A percentile compares a stretch with the other conserved stretches of the same genome.
These are phyloP conservation scores for Oryza punctata DNA, from an alignment of 176 grass and related monocot species.

Conservation along the genomic window DNA sequence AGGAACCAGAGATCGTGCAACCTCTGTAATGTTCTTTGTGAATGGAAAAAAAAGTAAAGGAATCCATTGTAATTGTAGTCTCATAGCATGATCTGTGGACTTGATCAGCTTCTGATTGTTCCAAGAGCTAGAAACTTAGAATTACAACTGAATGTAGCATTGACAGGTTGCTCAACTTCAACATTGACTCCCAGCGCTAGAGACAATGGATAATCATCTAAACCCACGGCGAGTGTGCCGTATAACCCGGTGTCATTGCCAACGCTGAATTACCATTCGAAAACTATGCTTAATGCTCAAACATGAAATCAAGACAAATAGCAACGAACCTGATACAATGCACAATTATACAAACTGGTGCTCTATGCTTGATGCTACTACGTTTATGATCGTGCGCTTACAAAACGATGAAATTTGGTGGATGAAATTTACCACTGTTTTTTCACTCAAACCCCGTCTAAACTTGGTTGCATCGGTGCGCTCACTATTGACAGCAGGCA, in stretches of 20 bases:
- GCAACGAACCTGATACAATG: background rate
- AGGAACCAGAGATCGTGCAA: background rate
- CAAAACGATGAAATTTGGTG: background rate
- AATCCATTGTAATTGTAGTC: slow-evolving; percentile 23
- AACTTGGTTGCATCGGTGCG: background rate
- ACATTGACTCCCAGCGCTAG: background rate
- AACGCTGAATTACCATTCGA: background rate
- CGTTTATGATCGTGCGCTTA: background rate
- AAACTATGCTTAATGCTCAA: background rate
- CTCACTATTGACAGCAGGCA: too few relatives aligned
- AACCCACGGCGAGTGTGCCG: background rate
- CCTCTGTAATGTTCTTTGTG: slow-evolving; percentile 24
- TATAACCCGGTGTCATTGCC: background rate
- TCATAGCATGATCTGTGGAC: background rate
- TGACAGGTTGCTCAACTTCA: background rate
- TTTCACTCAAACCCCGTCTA: too few relatives aligned
- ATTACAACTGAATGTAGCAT: background rate
- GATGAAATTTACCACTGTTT: background rate
- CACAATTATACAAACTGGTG: background rate
- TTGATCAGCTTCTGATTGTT: background rate
- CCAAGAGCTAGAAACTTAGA: background rate
- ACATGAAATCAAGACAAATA: background rate
- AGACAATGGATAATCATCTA: background rate
- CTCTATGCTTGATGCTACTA: background rate
- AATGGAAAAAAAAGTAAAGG: background rate